These are phyloP conservation scores for Salix purpurea DNA, from an alignment of 345 rosid genomes.

Conservation along the genomic window DNA sequence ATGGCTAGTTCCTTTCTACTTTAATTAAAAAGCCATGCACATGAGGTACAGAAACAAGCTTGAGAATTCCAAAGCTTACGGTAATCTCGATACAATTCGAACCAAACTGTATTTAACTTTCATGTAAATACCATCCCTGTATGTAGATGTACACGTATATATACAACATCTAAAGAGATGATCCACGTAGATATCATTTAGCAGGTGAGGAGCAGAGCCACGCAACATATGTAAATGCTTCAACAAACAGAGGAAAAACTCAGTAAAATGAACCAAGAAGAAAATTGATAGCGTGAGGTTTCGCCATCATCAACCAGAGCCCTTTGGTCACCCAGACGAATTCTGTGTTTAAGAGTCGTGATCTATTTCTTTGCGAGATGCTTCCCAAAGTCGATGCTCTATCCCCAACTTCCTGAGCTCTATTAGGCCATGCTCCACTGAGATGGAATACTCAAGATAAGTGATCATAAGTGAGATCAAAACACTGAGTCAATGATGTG, in stretches of 20 bases:
- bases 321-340: constrained; percentile 1
- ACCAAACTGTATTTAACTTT: not conserved
- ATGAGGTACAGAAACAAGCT: no score
- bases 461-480: not conserved
- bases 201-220: not conserved
- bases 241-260: not conserved
- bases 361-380: constrained; percentile 56
- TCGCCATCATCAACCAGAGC: constrained; percentile 1
- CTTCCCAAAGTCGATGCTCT: constrained; percentile 91
- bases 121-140: not conserved
- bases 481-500: not conserved
- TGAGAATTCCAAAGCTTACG: not conserved
- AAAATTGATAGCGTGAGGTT: not conserved
- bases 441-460: constrained; percentile 1
- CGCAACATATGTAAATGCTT: not conserved
- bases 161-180: not conserved
- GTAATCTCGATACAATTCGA: not conserved
- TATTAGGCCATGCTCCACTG: constrained; percentile 83
- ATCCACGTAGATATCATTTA: not conserved
- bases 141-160: not conserved
- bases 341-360: constrained; percentile 17
- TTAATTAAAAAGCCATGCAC: no score
- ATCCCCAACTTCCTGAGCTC: constrained; percentile 84
- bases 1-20: not conserved
- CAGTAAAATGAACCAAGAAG: not conserved